These are phyloP conservation scores for Boechera retrofracta DNA, from an alignment of 345 rosid genomes.

Conservation along the genomic window DNA sequence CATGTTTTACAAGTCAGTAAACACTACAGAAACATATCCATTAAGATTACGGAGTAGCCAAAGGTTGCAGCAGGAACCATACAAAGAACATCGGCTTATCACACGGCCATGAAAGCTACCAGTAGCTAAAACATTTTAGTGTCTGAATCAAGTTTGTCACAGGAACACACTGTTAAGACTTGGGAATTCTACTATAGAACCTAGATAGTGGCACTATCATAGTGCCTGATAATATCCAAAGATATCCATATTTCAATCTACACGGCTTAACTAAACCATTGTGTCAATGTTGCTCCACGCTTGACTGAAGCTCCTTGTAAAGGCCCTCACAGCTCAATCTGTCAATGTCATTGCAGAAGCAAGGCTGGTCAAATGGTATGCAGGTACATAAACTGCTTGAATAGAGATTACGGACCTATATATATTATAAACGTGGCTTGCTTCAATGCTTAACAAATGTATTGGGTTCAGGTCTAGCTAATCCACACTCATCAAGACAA, in stretches of 20 bases:
- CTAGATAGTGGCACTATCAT: not conserved
- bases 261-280: not conserved
- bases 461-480: constrained; percentile 6
- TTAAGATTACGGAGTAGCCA: not conserved
- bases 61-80: not conserved
- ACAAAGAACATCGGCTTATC: not conserved
- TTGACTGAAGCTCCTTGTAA: constrained; percentile 1
- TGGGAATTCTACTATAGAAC: not conserved
- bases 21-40: not conserved
- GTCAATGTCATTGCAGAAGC: not conserved
- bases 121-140: not conserved
- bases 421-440: not conserved
- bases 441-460: constrained; percentile 1
- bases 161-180: not conserved
- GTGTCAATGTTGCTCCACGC: not conserved
- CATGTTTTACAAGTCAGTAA: not conserved
- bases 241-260: not conserved
- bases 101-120: not conserved
- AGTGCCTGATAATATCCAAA: not conserved
- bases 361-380: not conserved
- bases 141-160: constrained; percentile 9
- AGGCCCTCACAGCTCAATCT: constrained; percentile 1
- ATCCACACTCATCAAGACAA: constrained; percentile 1
- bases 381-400: not conserved
- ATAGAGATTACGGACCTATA: not conserved